Evolutionary conservation across 2,329 filamentous ascomycete genomes (phyloP).

Genomic region (Fragosphaeria purpurea): DNA sequence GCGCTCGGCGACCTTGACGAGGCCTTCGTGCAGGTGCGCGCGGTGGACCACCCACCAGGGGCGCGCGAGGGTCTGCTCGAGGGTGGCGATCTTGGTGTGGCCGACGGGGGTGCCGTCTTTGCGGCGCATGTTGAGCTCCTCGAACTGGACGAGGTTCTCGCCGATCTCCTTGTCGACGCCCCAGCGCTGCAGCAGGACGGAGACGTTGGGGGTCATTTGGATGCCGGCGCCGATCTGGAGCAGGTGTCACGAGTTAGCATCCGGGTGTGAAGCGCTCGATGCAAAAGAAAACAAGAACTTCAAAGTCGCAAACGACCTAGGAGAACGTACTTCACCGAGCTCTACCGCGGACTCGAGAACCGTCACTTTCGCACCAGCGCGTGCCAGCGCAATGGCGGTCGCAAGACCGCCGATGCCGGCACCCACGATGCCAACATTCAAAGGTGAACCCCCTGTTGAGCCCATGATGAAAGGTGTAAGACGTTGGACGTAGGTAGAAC

Average conservation of each 20-base stretch:
- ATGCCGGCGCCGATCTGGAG: constrained; percentile 18
- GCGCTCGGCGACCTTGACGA: constrained; percentile 27
- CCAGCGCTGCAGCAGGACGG: constrained; percentile 28
- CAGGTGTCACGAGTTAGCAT: too few relatives aligned
- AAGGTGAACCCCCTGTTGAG: not conserved
- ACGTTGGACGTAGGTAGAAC: too few relatives aligned
- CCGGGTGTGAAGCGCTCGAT: too few relatives aligned
- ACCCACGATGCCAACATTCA: constrained; percentile 2
- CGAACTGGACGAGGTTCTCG: constrained; percentile 27
- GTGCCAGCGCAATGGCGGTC: constrained; percentile 28
- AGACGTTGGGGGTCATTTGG: constrained; percentile 31
- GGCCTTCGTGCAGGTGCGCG: constrained; percentile 34
- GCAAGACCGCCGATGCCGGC: constrained; percentile 9
- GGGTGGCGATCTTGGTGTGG: constrained; percentile 22
- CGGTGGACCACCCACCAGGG: constrained; percentile 38
- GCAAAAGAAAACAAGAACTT: too few relatives aligned
- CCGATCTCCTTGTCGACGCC: constrained; percentile 29
- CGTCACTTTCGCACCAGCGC: constrained; percentile 23
- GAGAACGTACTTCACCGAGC: constrained; percentile 23
- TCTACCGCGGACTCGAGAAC: constrained; percentile 30
- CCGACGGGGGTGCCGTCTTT: constrained; percentile 29
- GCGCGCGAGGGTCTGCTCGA: constrained; percentile 22
- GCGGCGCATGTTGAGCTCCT: constrained; percentile 28
- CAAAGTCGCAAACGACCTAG: too few relatives aligned
- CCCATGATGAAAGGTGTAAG: too few relatives aligned